A percentile compares a stretch with the other conserved stretches of the same genome.
These are phyloP conservation scores for Neocatenulostroma microsporum DNA, from an alignment of 2,329 filamentous ascomycete species.

Conservation along the genomic window DNA sequence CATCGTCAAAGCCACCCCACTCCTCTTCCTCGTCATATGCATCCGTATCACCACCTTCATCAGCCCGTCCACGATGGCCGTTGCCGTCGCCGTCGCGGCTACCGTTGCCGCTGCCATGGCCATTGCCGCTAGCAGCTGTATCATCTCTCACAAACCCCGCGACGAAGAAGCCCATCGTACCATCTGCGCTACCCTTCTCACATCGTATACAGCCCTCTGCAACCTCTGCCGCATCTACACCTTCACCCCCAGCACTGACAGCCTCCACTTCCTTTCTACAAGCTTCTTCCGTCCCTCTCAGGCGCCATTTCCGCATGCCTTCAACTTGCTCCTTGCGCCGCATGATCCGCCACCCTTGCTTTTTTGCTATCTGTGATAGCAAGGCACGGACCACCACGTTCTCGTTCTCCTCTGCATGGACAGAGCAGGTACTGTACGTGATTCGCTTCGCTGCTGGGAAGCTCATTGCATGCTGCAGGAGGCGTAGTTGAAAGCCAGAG, in stretches of 20 bases:
- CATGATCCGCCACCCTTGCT: constrained; percentile 70
- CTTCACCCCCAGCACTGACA: constrained; percentile 26
- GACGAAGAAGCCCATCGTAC: constrained; percentile 94
- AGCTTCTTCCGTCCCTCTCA: constrained; percentile 38
- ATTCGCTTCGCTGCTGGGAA: constrained; percentile 70
- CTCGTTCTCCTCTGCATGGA: constrained; percentile 85
- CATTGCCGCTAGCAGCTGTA: too few species aligned
- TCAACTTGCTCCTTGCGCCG: constrained; percentile 62
- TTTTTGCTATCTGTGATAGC: constrained; percentile 55
- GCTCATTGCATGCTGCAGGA: constrained; percentile 74
- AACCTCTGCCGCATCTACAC: constrained; percentile 29
- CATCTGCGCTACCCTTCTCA: constrained; percentile 69
- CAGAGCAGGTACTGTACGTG: constrained; percentile 89
- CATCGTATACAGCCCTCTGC: constrained; percentile 74
- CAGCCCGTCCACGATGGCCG: too few species aligned
- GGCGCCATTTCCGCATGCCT: constrained; percentile 68
- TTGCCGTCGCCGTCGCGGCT: too few species aligned
- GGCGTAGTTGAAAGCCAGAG: constrained; percentile 70
- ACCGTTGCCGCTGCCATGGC: constrained; percentile 1
- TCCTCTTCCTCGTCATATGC: constrained; percentile 29
- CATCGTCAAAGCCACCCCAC: constrained; percentile 30
- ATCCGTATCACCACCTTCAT: background rate
- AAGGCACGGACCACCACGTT: constrained; percentile 68
- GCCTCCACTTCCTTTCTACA: constrained; percentile 4
- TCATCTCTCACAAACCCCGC: constrained; percentile 69